Percentiles rank a stretch among this genome's conserved stretches.
phyloP scores from a whole-genome alignment of 352 stramenopile genomes.

The Pythium myriotylum region DNA sequence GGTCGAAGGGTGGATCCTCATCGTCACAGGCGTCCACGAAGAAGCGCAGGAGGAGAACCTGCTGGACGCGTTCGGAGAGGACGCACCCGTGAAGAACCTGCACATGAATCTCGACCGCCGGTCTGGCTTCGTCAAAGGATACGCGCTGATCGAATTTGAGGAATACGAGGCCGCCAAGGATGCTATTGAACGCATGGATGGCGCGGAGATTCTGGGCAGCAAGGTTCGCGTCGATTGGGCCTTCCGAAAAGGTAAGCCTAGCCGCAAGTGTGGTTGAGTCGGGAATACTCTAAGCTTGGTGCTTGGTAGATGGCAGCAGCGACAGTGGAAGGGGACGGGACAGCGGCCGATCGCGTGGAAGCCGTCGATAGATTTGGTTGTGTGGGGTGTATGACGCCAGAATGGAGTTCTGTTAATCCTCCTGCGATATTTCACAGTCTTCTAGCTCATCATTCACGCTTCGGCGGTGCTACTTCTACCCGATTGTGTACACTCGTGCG shows the following conservation, averaged over 20 bases:
- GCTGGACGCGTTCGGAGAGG: slow-evolving; percentile 94
- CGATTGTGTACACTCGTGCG: slow-evolving; percentile 74
- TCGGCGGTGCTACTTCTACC: slow-evolving; percentile 23
- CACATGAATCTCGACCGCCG: slow-evolving; percentile 95
- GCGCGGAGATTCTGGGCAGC: slow-evolving; percentile 88
- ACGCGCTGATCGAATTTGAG: slow-evolving; percentile 94
- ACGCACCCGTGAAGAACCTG: slow-evolving; percentile 95
- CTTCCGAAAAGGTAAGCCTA: slow-evolving; percentile 75
- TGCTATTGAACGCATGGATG: slow-evolving; percentile 93
- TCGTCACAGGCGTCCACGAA: slow-evolving; percentile 95
- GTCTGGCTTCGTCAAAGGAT: slow-evolving; percentile 96
- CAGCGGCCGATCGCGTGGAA: slow-evolving; percentile 35
- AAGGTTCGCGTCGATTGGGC: slow-evolving; percentile 94
- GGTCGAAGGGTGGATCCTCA: slow-evolving; percentile 97
- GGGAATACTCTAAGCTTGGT: background rate
- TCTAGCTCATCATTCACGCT: background rate
- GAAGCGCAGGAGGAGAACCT: slow-evolving; percentile 97
- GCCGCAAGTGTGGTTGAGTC: background rate
- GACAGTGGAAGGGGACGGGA: slow-evolving; percentile 29
- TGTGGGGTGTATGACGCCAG: background rate
- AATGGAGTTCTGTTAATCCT: no score
- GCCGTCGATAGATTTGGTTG: slow-evolving; percentile 47
- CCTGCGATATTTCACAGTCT: background rate
- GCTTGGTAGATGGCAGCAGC: slow-evolving; percentile 5
- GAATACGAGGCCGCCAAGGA: slow-evolving; percentile 90